Conservation (phyloP, 2,329 filamentous ascomycete species). For the Aspergillus tubingensis region DNA sequence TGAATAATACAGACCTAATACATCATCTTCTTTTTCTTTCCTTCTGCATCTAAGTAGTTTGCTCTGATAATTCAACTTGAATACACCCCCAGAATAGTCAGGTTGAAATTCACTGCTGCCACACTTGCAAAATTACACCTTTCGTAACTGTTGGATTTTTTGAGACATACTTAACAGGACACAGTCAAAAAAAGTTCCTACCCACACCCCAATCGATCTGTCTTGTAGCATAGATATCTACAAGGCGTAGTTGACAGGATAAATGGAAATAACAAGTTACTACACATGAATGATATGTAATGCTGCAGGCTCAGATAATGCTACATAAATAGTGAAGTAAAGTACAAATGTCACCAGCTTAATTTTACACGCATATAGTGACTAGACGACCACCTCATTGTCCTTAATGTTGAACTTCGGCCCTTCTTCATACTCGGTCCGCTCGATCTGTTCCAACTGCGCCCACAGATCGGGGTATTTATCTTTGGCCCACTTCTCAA, state of each 20-base stretch:
- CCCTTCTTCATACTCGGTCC: conserved; percentile 38
- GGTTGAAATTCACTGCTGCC: too few species aligned
- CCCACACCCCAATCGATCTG: too few species aligned
- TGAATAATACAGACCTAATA: conserved; percentile 14
- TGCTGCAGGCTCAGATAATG: too few species aligned
- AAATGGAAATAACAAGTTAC: too few species aligned
- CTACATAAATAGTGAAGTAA: too few species aligned
- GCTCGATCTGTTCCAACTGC: conserved; percentile 55
- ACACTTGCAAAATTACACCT: too few species aligned
- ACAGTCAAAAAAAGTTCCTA: too few species aligned
- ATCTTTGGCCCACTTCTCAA: conserved; percentile 72
- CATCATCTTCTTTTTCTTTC: conserved; percentile 3
- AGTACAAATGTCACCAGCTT: not conserved
- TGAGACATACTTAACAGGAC: too few species aligned
- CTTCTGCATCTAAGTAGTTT: not conserved
- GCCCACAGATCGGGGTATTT: conserved; percentile 70
- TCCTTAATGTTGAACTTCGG: conserved; percentile 29
- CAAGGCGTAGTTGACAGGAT: too few species aligned
- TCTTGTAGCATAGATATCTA: too few species aligned
- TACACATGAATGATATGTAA: too few species aligned
- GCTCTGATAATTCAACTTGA: not conserved
- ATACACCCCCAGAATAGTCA: too few species aligned
- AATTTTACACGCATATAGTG: not conserved
- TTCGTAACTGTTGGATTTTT: not conserved
- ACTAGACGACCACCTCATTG: conserved; percentile 9